Conservation (phyloP, 768 basidiomycete genomes). For the Termitomyces sp. region DNA sequence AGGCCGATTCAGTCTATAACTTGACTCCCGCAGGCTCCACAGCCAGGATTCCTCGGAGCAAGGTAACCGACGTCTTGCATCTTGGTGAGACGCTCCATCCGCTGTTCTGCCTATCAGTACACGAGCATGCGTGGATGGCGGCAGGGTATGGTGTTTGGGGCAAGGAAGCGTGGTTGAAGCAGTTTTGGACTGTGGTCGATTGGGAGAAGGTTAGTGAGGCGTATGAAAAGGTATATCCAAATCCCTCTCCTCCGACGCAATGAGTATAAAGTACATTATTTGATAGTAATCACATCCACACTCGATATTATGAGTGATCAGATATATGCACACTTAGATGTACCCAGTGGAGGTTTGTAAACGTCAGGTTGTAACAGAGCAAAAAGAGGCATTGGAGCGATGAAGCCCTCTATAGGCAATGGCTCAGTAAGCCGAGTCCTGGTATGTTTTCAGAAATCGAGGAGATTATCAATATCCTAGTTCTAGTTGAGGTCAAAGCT, state of each 20-base stretch:
- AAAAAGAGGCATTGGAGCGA: too few relatives aligned
- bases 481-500: conserved; percentile 31
- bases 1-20: neutral
- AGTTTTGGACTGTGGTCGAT: conserved; percentile 82
- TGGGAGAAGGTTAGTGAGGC: conserved; percentile 60
- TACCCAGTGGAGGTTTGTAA: too few relatives aligned
- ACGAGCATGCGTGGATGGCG: conserved; percentile 85
- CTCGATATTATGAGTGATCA: neutral
- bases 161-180: conserved; percentile 78
- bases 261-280: neutral
- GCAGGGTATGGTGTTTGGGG: conserved; percentile 90
- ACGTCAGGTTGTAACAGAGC: too few relatives aligned
- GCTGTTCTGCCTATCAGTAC: conserved; percentile 72
- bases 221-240: conserved; percentile 18
- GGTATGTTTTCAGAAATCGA: neutral
- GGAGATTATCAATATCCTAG: neutral
- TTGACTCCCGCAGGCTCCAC: too few relatives aligned
- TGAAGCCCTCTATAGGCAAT: too few relatives aligned
- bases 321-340: too few relatives aligned
- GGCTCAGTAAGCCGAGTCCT: too few relatives aligned
- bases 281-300: conserved; percentile 1
- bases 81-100: conserved; percentile 65
- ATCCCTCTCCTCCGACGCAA: neutral
- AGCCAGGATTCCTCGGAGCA: conserved; percentile 14
- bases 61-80: conserved; percentile 23